Percentiles rank a stretch among this genome's conserved stretches.
These are phyloP conservation scores for Ophiostoma ulmi DNA, from an alignment of 2,329 filamentous ascomycete genomes.

Conservation along the genomic window DNA sequence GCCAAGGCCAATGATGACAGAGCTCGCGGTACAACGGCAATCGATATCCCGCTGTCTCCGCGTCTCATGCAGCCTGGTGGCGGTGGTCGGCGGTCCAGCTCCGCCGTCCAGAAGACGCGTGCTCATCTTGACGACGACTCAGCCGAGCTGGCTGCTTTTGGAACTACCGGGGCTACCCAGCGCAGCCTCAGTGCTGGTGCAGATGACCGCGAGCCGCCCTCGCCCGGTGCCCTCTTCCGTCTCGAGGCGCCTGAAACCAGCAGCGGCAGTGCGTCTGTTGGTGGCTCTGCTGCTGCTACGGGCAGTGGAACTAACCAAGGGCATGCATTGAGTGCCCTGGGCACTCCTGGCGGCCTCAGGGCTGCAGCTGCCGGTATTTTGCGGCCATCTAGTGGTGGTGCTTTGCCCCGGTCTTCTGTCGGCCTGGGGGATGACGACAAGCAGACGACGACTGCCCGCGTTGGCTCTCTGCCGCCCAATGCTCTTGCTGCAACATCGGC, in stretches of 20 bases:
- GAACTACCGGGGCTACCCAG: slow-evolving; percentile 48
- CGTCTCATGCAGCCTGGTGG: slow-evolving; percentile 45
- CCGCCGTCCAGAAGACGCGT: slow-evolving; percentile 60
- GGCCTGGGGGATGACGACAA: neutral
- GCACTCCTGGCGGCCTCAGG: slow-evolving; percentile 5
- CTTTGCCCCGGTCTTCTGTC: slow-evolving; percentile 14
- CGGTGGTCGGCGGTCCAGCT: slow-evolving; percentile 57
- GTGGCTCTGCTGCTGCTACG: neutral
- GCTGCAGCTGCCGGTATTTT: slow-evolving; percentile 17
- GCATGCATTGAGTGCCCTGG: neutral
- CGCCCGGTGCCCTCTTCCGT: slow-evolving; percentile 41
- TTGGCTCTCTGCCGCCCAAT: slow-evolving; percentile 16
- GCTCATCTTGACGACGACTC: slow-evolving; percentile 54
- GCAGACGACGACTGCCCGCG: neutral
- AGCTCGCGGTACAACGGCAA: slow-evolving; percentile 57
- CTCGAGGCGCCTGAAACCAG: slow-evolving; percentile 36
- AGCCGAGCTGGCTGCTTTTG: slow-evolving; percentile 52
- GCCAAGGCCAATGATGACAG: slow-evolving; percentile 34
- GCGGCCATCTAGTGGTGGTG: slow-evolving; percentile 20
- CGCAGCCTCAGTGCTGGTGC: slow-evolving; percentile 64
- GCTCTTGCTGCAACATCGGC: slow-evolving; percentile 1
- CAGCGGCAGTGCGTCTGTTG: slow-evolving; percentile 1
- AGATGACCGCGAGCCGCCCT: slow-evolving; percentile 50
- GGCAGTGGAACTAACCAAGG: neutral
- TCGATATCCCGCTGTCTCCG: slow-evolving; percentile 69